Base-by-base conservation (phyloP, 2,329 filamentous ascomycete species). In the Magnaporthiopsis rhizophila region DNA sequence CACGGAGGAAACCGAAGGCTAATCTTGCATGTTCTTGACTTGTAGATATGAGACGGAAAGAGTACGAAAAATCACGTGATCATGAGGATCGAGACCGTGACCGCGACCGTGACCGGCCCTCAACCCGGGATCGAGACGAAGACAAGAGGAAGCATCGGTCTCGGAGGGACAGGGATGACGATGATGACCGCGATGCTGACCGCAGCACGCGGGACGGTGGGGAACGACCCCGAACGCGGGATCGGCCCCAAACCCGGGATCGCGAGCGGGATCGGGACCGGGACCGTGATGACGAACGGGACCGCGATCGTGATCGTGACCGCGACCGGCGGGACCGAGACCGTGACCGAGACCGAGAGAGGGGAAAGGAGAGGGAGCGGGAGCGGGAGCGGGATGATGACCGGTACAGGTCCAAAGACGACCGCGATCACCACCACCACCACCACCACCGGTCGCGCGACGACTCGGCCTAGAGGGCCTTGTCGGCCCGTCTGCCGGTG, bases 41-140 rank as follows among this genome's bases (percentile, higher is more conserved):
- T 34, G 57, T 58, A 74, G 75, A 75, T n/a, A 73, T 70, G 64
- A 75, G 72, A 38, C 74, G 76, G 62, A 78, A 77, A 62, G 77
- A 80, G 65, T 68, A 71, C 59, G 78, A 77, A 45, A 74, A 61
- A 32, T 45, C 58, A 2, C 26, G 57, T 34, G 58, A 64, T 13
- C 38, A 32, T 24, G 63, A 64, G 13, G 50, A 61, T 1, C 26
- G 36, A 13, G 63, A 58, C 11, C 62, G 64, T 4, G 62, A 66
- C 4, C n/a, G 59, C 3, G 63, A 64, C 5, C 15, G 50, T 15
- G 65, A 66, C 11, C 59, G 65, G 15, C 59, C 64, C 36, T 38
- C 36, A 6, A 38, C 36, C 32, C 32, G 64, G 26, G 62, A 66
- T 3, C 60, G 64, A 13, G 62, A 68, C 45, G 61, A 60, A 7